Evolutionary conservation across 495 filamentous ascomycete genomes (phyloP).

Genomic region (Neurospora sp.): DNA sequence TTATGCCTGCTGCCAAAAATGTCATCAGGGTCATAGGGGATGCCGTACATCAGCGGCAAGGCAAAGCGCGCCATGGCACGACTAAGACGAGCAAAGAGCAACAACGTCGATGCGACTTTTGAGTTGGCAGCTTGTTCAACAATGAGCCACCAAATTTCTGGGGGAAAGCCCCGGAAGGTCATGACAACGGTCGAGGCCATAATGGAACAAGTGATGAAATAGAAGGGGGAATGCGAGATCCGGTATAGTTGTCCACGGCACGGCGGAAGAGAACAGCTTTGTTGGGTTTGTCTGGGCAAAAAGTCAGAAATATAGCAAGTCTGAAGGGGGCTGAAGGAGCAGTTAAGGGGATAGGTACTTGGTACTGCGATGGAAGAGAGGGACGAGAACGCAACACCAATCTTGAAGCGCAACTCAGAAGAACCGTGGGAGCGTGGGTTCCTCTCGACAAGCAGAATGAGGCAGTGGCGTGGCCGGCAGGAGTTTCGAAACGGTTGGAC

Average conservation of each 20-base stretch:
- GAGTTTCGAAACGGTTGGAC: background rate
- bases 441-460: background rate
- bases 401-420: background rate
- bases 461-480: background rate
- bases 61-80: conserved; percentile 45
- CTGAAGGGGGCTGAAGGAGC: background rate
- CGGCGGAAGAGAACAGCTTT: background rate
- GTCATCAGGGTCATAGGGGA: conserved; percentile 16
- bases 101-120: conserved; percentile 47
- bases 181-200: background rate
- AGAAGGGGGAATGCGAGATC: background rate
- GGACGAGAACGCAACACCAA: background rate
- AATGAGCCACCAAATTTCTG: conserved; percentile 52
- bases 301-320: background rate
- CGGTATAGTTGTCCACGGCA: background rate
- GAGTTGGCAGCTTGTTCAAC: conserved; percentile 43
- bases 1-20: conserved; percentile 6
- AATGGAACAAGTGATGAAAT: background rate
- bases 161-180: conserved; percentile 29
- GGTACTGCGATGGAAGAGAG: background rate
- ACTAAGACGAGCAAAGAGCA: conserved; percentile 41
- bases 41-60: conserved; percentile 50
- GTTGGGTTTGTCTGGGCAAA: background rate
- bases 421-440: background rate
- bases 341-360: background rate